Percentiles rank a stretch among this genome's conserved stretches.
Evolutionary conservation across 768 basidiomycete species (phyloP).

Genomic region (Pholiota molesta): DNA sequence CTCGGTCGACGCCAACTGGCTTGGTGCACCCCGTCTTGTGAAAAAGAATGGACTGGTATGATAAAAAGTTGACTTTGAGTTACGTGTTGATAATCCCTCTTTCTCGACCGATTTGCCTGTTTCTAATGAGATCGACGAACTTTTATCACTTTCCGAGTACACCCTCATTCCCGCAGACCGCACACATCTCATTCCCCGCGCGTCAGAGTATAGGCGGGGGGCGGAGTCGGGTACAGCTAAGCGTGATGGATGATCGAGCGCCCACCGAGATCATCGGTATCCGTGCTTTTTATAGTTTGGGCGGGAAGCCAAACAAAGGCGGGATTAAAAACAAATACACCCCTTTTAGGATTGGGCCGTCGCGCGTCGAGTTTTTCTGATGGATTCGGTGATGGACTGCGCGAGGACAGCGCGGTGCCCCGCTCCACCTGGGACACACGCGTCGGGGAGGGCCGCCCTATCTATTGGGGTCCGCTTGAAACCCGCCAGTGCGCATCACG

Average conservation of each 20-base stretch:
- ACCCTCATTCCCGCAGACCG: no score
- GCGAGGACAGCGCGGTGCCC: neutral
- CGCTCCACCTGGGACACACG: no score
- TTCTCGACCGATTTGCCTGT: neutral
- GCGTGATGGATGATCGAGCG: neutral
- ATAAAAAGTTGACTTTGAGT: neutral
- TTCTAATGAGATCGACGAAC: no score
- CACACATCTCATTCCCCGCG: no score
- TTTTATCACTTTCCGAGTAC: no score
- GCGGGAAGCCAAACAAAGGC: neutral
- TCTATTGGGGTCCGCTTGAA: no score
- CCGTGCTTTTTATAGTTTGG: neutral
- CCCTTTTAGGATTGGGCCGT: neutral
- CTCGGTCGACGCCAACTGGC: neutral
- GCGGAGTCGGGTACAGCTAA: neutral
- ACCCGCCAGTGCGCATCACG: no score
- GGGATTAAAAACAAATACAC: neutral
- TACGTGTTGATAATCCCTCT: neutral
- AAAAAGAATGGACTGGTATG: no score
- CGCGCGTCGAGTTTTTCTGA: neutral
- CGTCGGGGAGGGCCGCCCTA: no score
- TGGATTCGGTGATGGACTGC: neutral
- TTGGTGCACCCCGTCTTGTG: no score
- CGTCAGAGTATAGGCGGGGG: neutral
- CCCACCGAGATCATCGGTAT: neutral